Conservation (phyloP, 2,329 filamentous ascomycete species). For the Elsinoe necatrix region DNA sequence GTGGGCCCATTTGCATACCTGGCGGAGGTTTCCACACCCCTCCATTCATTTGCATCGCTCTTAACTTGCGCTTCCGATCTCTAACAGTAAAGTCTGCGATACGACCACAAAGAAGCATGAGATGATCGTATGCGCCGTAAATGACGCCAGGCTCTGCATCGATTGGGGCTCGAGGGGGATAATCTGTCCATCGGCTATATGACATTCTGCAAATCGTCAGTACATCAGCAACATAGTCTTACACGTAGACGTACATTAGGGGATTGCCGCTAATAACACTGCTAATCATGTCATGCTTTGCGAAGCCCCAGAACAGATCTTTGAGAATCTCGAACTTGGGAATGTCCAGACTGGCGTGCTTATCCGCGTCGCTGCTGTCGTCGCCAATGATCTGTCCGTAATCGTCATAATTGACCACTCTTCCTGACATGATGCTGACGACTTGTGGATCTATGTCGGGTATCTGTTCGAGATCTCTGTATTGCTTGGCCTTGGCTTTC, state of each 20-base stretch:
- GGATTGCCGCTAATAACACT: constrained; percentile 78
- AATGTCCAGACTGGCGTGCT: constrained; percentile 49
- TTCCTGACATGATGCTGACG: constrained; percentile 51
- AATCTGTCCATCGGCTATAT: constrained; percentile 74
- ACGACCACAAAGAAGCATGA: constrained; percentile 72
- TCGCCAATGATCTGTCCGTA: constrained; percentile 44
- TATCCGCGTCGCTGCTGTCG: constrained; percentile 18
- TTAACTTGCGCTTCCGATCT: constrained; percentile 71
- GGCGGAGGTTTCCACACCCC: constrained; percentile 48
- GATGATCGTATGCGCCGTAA: constrained; percentile 82
- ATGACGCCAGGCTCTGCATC: constrained; percentile 63
- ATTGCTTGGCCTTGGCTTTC: constrained; percentile 5
- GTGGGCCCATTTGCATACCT: constrained; percentile 37
- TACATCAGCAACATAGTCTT: constrained; percentile 1
- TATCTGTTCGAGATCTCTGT: constrained; percentile 25
- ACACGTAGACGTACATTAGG: constrained; percentile 59
- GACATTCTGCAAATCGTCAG: constrained; percentile 54
- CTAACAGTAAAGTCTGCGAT: constrained; percentile 68
- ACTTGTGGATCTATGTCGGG: constrained; percentile 48
- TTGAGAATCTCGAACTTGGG: constrained; percentile 71
- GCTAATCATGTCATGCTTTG: constrained; percentile 88
- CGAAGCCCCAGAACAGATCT: constrained; percentile 94
- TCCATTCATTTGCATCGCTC: constrained; percentile 52
- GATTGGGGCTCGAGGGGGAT: constrained; percentile 73
- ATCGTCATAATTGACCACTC: constrained; percentile 49